These are phyloP conservation scores for Mortierella sp. DNA, from an alignment of 371 early-diverging fungal genomes.

Conservation along the genomic window DNA sequence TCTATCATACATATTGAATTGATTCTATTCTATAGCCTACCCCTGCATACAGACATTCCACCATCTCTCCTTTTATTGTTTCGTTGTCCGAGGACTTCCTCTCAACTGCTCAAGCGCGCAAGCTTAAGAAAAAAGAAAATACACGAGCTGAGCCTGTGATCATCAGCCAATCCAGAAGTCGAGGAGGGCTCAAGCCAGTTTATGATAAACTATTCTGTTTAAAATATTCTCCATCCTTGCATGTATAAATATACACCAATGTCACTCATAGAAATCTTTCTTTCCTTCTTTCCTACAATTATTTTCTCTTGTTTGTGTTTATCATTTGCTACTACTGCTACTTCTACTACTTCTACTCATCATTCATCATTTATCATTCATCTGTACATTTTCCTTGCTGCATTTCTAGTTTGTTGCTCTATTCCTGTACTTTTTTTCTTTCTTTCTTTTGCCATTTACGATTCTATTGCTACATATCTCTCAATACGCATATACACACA, in stretches of 20 bases:
- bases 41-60: constrained; percentile 26
- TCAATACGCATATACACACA: neutral
- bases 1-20: neutral
- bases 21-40: neutral
- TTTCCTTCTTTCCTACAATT: neutral
- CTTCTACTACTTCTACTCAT: neutral
- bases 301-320: neutral
- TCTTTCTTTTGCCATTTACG: neutral
- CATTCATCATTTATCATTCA: neutral
- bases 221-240: neutral
- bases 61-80: constrained; percentile 14
- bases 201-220: neutral
- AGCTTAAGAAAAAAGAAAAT: neutral
- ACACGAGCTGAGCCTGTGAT: constrained; percentile 18
- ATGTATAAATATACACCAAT: constrained; percentile 5
- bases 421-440: neutral
- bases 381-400: neutral
- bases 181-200: constrained; percentile 18
- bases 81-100: neutral
- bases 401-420: neutral
- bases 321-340: neutral
- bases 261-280: neutral
- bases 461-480: too few relatives aligned
- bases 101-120: neutral
- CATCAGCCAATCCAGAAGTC: constrained; percentile 2